Evolutionary conservation across 768 basidiomycete genomes (phyloP), one percentile per base, ranked within the genome.

Genomic region (Leccinum pellstonianum): DNA sequence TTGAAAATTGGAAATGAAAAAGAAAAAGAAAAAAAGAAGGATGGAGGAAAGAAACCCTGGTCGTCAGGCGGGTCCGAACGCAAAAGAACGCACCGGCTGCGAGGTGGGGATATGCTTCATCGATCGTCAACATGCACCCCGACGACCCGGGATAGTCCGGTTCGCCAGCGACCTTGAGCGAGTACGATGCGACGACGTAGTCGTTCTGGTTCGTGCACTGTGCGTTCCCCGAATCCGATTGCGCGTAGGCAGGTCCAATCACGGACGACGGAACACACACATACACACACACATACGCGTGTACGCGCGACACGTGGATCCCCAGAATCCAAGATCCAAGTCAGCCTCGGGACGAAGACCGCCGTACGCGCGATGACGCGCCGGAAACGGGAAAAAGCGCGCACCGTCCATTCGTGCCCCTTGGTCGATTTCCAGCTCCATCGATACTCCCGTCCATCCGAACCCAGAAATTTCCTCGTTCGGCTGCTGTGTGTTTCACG

Each of bases 331-430:
- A 46, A 46, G 43, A 21, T 46, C 43, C 43, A 46, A 46, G 19
- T 46, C 43, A 46, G 43, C 43, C 19, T n/a, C 43, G 19, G 19
- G 19, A 46, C 19, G 43, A 46, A 52, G 52, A 35, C 52, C 8
- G 23, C 48, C 48, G 14, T 25, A 43, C 29, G n/a, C 31, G 31
- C 2, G 15, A 31, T n/a, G 51, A 11, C 31, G 9, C 19, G 21
- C 10, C 41, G n/a, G n/a, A n/a, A 17, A 50, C 17, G 49, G 25
- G 25, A 25, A 25, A 25, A 8, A 53, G 6, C 10, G 77, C 84
- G 66, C 63, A 87, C 88, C 23, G 82, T 82, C 86, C 87, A 90
- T 64, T 88, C 87, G 56, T 85, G 80, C 55, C 81, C 80, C 12
- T 72, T 72, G 25, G 75, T 75, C 21, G 75, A 66, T 17, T 79